Percentiles rank a stretch among this genome's conserved stretches.
phyloP scores from a whole-genome alignment of 192 early-diverging fungal species.

The Coemansia sp. region DNA sequence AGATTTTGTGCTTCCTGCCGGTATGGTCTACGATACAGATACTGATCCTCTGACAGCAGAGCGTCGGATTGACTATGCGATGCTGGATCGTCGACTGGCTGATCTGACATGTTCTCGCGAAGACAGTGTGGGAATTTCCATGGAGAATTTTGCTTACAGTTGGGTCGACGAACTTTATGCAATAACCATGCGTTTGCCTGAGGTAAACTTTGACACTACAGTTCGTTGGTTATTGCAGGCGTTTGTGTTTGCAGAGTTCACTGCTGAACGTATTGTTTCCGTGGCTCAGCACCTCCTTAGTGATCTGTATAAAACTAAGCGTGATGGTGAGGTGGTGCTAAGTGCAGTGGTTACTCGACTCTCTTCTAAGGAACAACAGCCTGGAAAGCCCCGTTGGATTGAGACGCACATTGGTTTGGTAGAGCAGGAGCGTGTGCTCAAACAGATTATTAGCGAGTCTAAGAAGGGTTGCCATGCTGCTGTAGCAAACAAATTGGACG shows the following conservation, averaged over 20 bases:
- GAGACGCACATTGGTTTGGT: constrained; percentile 65
- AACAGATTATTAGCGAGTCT: constrained; percentile 40
- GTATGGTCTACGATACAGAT: constrained; percentile 31
- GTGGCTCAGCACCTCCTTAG: constrained; percentile 68
- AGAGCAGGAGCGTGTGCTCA: constrained; percentile 66
- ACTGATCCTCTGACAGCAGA: constrained; percentile 1
- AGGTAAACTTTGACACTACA: constrained; percentile 28
- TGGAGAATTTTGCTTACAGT: constrained; percentile 46
- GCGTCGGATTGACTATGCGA: constrained; percentile 16
- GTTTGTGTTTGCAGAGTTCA: constrained; percentile 67
- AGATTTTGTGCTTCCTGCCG: constrained; percentile 55
- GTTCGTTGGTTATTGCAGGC: constrained; percentile 56
- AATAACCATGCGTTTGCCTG: constrained; percentile 39
- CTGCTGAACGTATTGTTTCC: constrained; percentile 67
- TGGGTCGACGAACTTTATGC: constrained; percentile 64
- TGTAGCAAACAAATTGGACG: constrained; percentile 14
- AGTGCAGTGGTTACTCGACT: constrained; percentile 35
- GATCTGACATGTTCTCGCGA: constrained; percentile 53
- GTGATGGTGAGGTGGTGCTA: constrained; percentile 62
- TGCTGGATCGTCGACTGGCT: constrained; percentile 49
- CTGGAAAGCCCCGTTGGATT: constrained; percentile 52
- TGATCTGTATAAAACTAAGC: constrained; percentile 65
- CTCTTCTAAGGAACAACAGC: constrained; percentile 26
- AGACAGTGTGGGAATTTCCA: constrained; percentile 51
- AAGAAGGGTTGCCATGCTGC: background rate